Evolutionary conservation across 2,329 filamentous ascomycete species (phyloP).

Genomic region (Didymella sp.): DNA sequence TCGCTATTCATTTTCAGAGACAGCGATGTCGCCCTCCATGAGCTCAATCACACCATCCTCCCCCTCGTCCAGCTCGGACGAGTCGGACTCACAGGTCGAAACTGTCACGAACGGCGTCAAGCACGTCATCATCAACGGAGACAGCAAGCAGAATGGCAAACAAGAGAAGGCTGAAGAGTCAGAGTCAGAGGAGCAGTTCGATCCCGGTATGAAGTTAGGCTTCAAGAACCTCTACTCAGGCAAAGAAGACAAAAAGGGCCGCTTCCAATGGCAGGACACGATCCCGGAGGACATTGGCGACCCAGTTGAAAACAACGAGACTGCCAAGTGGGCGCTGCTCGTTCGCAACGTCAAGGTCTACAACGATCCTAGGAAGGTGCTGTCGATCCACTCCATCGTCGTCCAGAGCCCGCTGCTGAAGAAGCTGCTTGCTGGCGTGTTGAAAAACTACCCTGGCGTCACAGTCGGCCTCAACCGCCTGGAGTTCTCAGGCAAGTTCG

Average conservation of each 20-base stretch:
- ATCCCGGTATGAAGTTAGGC: constrained; percentile 9
- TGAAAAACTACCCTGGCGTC: constrained; percentile 66
- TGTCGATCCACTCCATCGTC: constrained; percentile 68
- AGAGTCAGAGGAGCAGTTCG: not conserved
- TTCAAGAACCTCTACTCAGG: constrained; percentile 33
- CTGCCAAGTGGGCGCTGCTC: constrained; percentile 61
- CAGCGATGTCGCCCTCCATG: constrained; percentile 3
- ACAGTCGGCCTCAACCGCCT: constrained; percentile 66
- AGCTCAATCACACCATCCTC: not conserved
- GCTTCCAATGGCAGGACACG: constrained; percentile 36
- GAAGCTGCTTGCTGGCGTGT: constrained; percentile 61
- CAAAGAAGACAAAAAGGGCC: constrained; percentile 34
- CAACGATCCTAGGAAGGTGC: constrained; percentile 64
- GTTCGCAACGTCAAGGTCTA: constrained; percentile 49
- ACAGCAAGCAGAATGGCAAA: constrained; percentile 5
- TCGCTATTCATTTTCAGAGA: not conserved
- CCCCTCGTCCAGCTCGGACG: constrained; percentile 7
- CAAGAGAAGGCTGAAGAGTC: constrained; percentile 5
- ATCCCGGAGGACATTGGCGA: constrained; percentile 36
- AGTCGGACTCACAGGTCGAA: constrained; percentile 6
- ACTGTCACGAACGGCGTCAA: constrained; percentile 19
- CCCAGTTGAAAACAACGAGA: constrained; percentile 65
- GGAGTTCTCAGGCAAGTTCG: constrained; percentile 66
- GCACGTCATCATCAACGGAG: constrained; percentile 24
- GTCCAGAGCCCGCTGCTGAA: constrained; percentile 69